A percentile compares a stretch with the other conserved stretches of the same genome.
These are phyloP conservation scores for Fusarium stilboides DNA, from an alignment of 2,329 filamentous ascomycete genomes.

Conservation along the genomic window DNA sequence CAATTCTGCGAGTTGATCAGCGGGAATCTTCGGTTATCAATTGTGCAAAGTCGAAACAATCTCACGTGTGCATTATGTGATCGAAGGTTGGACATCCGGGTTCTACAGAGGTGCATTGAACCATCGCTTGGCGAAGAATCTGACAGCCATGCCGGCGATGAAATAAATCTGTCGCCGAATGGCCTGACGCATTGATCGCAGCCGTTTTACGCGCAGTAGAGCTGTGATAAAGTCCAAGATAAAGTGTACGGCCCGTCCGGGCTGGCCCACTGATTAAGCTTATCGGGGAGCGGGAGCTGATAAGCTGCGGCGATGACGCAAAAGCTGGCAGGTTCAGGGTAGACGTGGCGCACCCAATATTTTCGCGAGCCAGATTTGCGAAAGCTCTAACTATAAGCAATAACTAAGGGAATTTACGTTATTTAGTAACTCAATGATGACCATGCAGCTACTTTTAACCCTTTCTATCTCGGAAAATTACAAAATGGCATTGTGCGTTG, in stretches of 20 bases:
- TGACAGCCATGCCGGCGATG: too few species aligned
- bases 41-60: neutral
- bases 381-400: too few species aligned
- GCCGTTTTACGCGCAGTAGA: neutral
- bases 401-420: too few species aligned
- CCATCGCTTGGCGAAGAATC: too few species aligned
- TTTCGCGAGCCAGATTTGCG: too few species aligned
- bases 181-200: too few species aligned
- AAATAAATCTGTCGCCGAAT: too few species aligned
- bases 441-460: too few species aligned
- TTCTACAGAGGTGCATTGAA: too few species aligned
- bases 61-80: neutral
- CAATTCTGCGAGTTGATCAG: constrained; percentile 2
- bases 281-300: neutral
- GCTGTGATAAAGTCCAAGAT: neutral
- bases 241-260: neutral
- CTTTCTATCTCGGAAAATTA: neutral
- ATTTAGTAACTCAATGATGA: too few species aligned
- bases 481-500: neutral
- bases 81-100: neutral
- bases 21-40: neutral
- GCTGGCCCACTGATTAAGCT: constrained; percentile 18
- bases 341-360: neutral
- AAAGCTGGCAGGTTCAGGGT: neutral
- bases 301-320: neutral